Evolutionary conservation across 2,329 filamentous ascomycete species (phyloP).

Genomic region (Xylariaceae sp.): DNA sequence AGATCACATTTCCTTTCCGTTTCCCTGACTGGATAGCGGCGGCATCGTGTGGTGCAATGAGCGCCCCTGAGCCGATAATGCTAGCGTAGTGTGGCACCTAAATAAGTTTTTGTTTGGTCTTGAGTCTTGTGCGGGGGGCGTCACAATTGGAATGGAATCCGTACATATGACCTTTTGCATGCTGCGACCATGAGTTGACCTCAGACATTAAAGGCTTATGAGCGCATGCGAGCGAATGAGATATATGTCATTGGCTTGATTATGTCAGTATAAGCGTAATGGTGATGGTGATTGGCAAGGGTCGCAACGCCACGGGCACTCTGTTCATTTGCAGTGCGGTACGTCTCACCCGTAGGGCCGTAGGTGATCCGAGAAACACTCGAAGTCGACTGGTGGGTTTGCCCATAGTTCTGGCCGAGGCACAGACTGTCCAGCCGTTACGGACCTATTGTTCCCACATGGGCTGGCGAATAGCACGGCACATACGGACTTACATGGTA

Average conservation of each 20-base stretch:
- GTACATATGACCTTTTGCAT: not conserved
- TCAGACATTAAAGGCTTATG: not conserved
- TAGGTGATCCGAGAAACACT: no score
- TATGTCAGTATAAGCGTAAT: not conserved
- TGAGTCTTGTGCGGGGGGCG: not conserved
- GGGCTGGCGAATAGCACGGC: no score
- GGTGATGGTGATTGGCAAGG: not conserved
- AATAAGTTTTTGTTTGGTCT: not conserved
- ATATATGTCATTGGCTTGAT: not conserved
- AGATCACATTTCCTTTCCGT: not conserved
- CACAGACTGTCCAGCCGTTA: no score
- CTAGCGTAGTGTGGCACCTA: not conserved
- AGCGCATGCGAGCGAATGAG: not conserved
- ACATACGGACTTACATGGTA: no score
- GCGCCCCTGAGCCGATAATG: not conserved
- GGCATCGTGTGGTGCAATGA: not conserved
- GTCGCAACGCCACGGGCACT: not conserved
- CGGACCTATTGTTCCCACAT: no score
- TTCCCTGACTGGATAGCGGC: not conserved
- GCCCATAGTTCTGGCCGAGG: no score
- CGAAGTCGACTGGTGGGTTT: no score
- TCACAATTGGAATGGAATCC: not conserved
- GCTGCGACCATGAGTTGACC: not conserved
- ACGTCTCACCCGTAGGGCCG: no score
- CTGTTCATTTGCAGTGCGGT: no score